Conservation (phyloP, 1,284 basidiomycete genomes). For the Tilletia walkeri region DNA sequence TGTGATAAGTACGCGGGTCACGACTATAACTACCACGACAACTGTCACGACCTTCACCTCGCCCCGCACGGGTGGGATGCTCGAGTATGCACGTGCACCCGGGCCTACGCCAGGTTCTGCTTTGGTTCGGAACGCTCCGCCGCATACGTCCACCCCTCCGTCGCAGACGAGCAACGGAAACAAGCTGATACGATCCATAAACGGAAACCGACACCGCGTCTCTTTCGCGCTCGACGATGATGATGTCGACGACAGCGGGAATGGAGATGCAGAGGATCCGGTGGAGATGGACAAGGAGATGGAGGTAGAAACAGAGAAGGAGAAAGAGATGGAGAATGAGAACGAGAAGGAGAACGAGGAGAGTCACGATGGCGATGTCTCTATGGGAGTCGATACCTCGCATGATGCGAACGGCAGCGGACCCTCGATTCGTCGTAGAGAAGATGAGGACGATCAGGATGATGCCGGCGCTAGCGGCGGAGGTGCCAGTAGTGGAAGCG, state of each 20-base stretch:
- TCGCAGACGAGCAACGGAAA: neutral
- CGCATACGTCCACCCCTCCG: neutral
- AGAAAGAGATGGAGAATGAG: neutral
- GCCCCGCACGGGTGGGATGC: neutral
- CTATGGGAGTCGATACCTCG: no score
- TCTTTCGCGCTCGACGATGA: conserved; percentile 12
- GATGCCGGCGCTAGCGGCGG: neutral
- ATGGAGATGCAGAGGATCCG: neutral
- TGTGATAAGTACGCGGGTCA: conserved; percentile 6
- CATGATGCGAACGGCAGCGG: no score
- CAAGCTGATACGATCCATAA: neutral
- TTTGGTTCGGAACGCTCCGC: neutral
- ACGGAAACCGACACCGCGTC: neutral
- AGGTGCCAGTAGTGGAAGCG: neutral
- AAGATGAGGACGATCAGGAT: neutral
- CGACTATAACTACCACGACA: conserved; percentile 7
- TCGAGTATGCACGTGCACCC: neutral
- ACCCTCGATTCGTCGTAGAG: neutral
- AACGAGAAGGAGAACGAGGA: neutral
- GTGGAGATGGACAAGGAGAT: neutral
- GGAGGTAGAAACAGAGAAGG: neutral
- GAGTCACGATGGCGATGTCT: neutral
- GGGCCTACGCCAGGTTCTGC: neutral
- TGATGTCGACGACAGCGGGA: neutral
- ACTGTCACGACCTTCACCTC: conserved; percentile 14